These are phyloP conservation scores for Trametes gibbosa DNA, from an alignment of 768 basidiomycete genomes.

Conservation along the genomic window DNA sequence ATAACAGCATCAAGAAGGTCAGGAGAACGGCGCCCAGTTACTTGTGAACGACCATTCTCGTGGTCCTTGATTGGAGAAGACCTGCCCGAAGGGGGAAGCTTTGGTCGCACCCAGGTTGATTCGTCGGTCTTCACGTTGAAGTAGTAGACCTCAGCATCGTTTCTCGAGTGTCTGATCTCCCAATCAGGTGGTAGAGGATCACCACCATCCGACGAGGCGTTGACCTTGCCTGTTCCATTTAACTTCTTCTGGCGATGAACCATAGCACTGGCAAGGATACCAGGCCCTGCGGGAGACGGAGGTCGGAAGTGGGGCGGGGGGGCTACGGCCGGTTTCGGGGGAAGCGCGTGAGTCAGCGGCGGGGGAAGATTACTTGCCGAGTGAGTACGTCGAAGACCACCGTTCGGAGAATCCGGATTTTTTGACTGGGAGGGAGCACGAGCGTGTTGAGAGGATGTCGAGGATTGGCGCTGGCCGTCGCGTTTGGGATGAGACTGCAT, in stretches of 20 bases:
- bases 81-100: conserved; percentile 25
- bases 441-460: conserved; percentile 16
- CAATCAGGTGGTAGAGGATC: conserved; percentile 54
- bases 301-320: conserved; percentile 41
- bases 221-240: conserved; percentile 31
- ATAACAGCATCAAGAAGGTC: conserved; percentile 25
- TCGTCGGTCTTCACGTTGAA: conserved; percentile 56
- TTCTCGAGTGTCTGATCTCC: conserved; percentile 56
- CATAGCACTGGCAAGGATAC: conserved; percentile 64
- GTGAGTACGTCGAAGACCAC: conserved; percentile 27
- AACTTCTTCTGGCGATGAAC: conserved; percentile 46
- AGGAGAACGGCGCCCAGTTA: conserved; percentile 24
- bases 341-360: conserved; percentile 58
- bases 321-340: conserved; percentile 59
- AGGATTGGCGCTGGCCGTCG: conserved; percentile 26
- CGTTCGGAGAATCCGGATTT: conserved; percentile 23
- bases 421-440: conserved; percentile 17
- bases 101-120: conserved; percentile 58
- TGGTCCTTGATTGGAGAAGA: conserved; percentile 25
- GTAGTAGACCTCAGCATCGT: conserved; percentile 49
- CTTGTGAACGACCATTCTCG: conserved; percentile 20
- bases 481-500: conserved; percentile 18
- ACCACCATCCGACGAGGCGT: conserved; percentile 22
- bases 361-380: conserved; percentile 32
- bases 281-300: conserved; percentile 54